Conservation (phyloP, 1,284 basidiomycete species). For the Phylloboletellus chloephorus region DNA sequence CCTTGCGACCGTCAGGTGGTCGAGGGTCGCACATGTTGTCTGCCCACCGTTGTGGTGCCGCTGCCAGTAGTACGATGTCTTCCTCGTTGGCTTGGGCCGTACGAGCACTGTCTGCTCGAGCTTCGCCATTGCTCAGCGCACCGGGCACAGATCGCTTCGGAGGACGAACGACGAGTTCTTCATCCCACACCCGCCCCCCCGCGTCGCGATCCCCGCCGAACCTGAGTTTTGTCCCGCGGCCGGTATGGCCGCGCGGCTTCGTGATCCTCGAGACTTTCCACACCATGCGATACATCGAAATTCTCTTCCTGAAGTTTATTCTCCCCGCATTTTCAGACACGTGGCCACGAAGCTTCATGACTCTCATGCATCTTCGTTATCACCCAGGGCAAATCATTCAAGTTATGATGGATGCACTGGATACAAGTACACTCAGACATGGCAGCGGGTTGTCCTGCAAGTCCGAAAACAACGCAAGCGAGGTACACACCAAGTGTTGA, state of each 20-base stretch:
- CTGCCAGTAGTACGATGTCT: too few relatives aligned
- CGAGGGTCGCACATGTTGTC: background rate
- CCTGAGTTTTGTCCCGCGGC: too few relatives aligned
- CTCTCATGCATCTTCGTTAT: background rate
- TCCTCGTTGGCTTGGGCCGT: too few relatives aligned
- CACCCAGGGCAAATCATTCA: background rate
- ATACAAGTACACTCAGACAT: background rate
- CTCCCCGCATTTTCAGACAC: background rate
- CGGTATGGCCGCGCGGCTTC: background rate
- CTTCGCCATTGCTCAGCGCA: too few relatives aligned
- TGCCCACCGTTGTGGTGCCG: too few relatives aligned
- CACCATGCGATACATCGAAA: background rate
- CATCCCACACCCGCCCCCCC: background rate
- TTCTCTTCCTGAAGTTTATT: background rate
- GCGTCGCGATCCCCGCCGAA: too few relatives aligned
- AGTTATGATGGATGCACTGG: background rate
- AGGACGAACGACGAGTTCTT: too few relatives aligned
- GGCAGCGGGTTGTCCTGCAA: background rate
- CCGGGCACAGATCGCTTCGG: too few relatives aligned
- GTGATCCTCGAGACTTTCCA: background rate
- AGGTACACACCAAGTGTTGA: conserved; percentile 1
- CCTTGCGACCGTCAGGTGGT: background rate
- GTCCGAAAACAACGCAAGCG: background rate
- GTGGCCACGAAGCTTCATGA: background rate
- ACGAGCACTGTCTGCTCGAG: too few relatives aligned